Evolutionary conservation across 169 alveolate genomes (phyloP).

Genomic region (Theileria parva): DNA sequence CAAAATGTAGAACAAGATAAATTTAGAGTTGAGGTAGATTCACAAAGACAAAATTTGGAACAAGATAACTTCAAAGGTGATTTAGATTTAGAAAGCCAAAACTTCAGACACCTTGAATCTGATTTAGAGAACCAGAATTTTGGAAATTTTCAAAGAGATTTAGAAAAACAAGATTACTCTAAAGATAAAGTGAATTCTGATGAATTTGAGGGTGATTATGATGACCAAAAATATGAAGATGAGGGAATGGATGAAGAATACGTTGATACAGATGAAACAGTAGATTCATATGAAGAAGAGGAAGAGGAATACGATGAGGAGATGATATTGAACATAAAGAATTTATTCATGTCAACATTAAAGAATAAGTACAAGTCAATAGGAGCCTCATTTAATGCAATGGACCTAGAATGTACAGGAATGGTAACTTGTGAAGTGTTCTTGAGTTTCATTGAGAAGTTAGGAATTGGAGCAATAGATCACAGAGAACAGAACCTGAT

Average conservation of each 20-base stretch:
- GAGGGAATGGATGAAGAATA: slow-evolving; percentile 6
- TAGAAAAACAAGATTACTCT: background rate
- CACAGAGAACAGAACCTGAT: slow-evolving; percentile 19
- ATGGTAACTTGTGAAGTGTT: slow-evolving; percentile 44
- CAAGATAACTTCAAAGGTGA: too few species aligned
- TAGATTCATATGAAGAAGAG: slow-evolving; percentile 11
- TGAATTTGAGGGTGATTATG: background rate
- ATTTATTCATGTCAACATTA: slow-evolving; percentile 39
- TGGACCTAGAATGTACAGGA: slow-evolving; percentile 56
- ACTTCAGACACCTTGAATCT: too few species aligned
- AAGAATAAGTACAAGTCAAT: slow-evolving; percentile 45
- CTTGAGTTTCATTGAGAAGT: slow-evolving; percentile 21
- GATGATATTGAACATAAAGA: slow-evolving; percentile 26
- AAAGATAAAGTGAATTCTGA: background rate
- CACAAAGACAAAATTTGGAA: background rate
- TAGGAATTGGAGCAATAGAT: slow-evolving; percentile 56
- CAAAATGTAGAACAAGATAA: too few species aligned
- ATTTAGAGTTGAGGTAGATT: too few species aligned
- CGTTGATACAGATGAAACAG: slow-evolving; percentile 11
- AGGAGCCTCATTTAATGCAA: slow-evolving; percentile 47
- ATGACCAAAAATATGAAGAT: background rate
- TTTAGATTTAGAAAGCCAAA: too few species aligned
- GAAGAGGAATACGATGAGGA: slow-evolving; percentile 43
- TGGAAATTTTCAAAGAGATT: too few species aligned
- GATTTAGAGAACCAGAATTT: too few species aligned